Conservation (phyloP, 495 filamentous ascomycete genomes). For the Bombardia bombarda region DNA sequence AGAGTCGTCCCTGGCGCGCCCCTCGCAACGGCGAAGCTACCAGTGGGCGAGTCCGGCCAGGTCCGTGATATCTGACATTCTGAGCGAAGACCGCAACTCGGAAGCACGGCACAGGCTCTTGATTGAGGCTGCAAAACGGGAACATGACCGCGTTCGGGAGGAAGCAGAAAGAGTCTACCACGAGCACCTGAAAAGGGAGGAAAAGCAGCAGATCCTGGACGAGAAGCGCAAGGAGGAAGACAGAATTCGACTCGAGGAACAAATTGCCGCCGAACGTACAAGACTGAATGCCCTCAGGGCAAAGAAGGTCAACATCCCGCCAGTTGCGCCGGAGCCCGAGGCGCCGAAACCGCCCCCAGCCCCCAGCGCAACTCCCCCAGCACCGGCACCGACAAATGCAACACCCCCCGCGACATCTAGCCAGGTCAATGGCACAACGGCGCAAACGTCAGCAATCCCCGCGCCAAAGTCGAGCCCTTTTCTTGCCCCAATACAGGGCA, state of each 20-base stretch:
- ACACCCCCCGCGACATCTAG: not conserved
- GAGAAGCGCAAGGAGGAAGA: constrained; percentile 45
- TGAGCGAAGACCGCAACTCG: constrained; percentile 34
- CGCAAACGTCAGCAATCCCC: not conserved
- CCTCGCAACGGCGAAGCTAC: constrained; percentile 23
- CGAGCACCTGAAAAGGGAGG: constrained; percentile 37
- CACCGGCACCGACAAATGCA: not conserved
- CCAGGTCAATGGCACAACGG: constrained; percentile 7
- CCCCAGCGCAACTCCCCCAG: not conserved
- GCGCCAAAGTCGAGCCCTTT: constrained; percentile 4
- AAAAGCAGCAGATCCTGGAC: constrained; percentile 37
- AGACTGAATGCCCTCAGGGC: constrained; percentile 33
- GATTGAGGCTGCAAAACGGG: constrained; percentile 51
- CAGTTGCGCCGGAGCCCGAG: constrained; percentile 26
- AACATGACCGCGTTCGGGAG: constrained; percentile 56
- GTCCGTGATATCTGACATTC: constrained; percentile 25
- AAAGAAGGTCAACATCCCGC: constrained; percentile 33
- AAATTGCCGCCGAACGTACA: constrained; percentile 31
- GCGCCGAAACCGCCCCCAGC: constrained; percentile 9
- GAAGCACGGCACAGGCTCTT: constrained; percentile 48
- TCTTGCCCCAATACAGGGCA: not conserved
- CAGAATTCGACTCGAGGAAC: constrained; percentile 38
- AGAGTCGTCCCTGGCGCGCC: constrained; percentile 31
- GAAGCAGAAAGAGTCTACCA: constrained; percentile 45
- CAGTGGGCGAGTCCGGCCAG: constrained; percentile 28